Evolutionary conservation across 306 rosid species (phyloP).

Genomic region (Prunus mira): DNA sequence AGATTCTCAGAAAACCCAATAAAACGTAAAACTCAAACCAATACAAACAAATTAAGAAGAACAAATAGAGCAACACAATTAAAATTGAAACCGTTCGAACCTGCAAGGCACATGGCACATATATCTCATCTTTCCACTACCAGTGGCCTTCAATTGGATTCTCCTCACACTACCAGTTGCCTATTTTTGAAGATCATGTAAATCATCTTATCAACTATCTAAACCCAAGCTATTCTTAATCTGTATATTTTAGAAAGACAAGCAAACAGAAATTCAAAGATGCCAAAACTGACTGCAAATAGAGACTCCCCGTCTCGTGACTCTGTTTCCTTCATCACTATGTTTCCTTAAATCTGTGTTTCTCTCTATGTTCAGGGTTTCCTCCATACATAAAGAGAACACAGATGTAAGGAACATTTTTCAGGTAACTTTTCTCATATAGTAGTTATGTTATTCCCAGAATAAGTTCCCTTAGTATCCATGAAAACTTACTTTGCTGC

Average conservation of each 20-base stretch:
- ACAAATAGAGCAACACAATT: not conserved
- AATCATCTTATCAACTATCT: not conserved
- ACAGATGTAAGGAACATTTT: not conserved
- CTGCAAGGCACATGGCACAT: not conserved
- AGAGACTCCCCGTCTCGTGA: not conserved
- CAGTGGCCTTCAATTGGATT: not conserved
- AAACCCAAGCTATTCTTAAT: not conserved
- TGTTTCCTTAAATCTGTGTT: not conserved
- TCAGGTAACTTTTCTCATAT: not conserved
- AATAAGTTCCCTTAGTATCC: not conserved
- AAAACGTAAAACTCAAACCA: not conserved
- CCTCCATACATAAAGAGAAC: not conserved
- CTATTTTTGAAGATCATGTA: not conserved
- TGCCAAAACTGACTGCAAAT: not conserved
- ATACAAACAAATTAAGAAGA: not conserved
- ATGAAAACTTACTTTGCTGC: not conserved
- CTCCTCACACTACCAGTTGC: not conserved
- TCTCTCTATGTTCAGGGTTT: not conserved
- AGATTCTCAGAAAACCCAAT: not conserved
- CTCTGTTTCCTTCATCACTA: too few species aligned
- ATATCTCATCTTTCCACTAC: not conserved
- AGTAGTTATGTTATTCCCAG: not conserved
- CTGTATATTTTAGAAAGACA: not conserved
- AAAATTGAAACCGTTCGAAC: not conserved
- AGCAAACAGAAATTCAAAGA: not conserved